phyloP scores from a whole-genome alignment of 2,329 filamentous ascomycete species.

The Aspergillus sergii region DNA sequence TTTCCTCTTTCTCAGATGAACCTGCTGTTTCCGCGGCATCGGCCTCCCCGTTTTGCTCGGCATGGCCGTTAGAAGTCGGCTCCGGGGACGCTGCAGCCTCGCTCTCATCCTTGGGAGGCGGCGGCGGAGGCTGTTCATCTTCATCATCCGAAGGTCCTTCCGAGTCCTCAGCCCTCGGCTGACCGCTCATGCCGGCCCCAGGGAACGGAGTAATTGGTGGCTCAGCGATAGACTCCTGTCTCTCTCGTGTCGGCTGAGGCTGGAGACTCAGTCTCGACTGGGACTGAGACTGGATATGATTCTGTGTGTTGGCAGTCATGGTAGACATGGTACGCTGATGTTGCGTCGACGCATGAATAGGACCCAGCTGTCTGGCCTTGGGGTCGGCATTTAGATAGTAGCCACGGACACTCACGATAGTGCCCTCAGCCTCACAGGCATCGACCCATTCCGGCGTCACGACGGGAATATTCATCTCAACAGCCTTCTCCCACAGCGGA shows the following conservation, averaged over 20 bases:
- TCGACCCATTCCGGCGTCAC: conserved; percentile 97
- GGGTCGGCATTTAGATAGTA: conserved; percentile 92
- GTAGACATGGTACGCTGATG: conserved; percentile 39
- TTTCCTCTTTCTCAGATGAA: conserved; percentile 4
- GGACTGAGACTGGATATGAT: conserved; percentile 23
- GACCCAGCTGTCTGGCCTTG: conserved; percentile 57
- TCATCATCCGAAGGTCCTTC: conserved; percentile 33
- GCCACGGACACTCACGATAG: conserved; percentile 89
- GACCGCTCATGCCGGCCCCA: conserved; percentile 30
- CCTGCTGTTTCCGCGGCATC: neutral
- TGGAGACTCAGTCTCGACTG: conserved; percentile 24
- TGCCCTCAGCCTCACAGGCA: conserved; percentile 89
- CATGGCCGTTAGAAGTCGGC: conserved; percentile 21
- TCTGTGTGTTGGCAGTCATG: conserved; percentile 26
- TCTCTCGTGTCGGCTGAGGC: conserved; percentile 23
- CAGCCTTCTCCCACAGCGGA: conserved; percentile 90
- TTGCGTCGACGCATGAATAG: conserved; percentile 35
- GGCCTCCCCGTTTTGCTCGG: conserved; percentile 10
- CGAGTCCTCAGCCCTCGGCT: conserved; percentile 29
- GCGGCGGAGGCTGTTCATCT: conserved; percentile 24
- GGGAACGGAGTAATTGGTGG: conserved; percentile 39
- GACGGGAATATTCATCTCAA: conserved; percentile 97
- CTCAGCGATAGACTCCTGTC: conserved; percentile 28
- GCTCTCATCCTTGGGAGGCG: conserved; percentile 25
- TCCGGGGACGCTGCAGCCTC: conserved; percentile 23